Evolutionary conservation across 257 asterid genomes (phyloP).

Genomic region (Penstemon eatonii): DNA sequence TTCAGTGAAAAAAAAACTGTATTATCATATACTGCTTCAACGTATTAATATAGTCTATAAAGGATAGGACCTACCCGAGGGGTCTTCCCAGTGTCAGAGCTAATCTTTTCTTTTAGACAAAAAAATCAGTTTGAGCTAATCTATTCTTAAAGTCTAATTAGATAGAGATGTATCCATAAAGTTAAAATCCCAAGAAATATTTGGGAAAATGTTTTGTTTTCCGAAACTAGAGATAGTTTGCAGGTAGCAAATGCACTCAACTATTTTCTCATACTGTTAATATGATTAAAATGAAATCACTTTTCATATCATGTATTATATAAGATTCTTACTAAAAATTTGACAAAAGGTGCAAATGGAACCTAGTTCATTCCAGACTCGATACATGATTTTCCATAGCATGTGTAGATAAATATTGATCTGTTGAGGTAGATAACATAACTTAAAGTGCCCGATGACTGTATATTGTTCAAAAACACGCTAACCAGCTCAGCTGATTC

Average conservation of each 20-base stretch:
- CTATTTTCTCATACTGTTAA: background rate
- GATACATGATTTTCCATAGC: background rate
- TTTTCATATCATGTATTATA: background rate
- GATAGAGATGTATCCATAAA: background rate
- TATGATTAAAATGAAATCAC: background rate
- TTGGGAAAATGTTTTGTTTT: background rate
- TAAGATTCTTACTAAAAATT: background rate
- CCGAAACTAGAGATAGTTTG: background rate
- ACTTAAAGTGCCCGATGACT: conserved; percentile 5
- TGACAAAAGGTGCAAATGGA: background rate
- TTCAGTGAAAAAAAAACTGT: too few species aligned
- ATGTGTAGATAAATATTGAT: conserved; percentile 15
- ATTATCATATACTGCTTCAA: too few species aligned
- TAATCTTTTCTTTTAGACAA: too few species aligned
- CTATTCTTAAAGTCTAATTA: background rate
- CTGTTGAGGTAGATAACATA: background rate
- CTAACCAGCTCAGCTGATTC: conserved; percentile 10
- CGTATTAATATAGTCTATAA: too few species aligned
- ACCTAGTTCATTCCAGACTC: background rate
- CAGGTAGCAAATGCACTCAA: conserved; percentile 1
- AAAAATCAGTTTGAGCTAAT: background rate
- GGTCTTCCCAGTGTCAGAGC: too few species aligned
- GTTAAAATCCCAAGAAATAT: background rate
- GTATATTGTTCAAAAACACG: conserved; percentile 9
- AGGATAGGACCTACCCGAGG: too few species aligned